These are phyloP conservation scores for Paxillus rubicundulus DNA, from an alignment of 768 basidiomycete genomes.

Conservation along the genomic window DNA sequence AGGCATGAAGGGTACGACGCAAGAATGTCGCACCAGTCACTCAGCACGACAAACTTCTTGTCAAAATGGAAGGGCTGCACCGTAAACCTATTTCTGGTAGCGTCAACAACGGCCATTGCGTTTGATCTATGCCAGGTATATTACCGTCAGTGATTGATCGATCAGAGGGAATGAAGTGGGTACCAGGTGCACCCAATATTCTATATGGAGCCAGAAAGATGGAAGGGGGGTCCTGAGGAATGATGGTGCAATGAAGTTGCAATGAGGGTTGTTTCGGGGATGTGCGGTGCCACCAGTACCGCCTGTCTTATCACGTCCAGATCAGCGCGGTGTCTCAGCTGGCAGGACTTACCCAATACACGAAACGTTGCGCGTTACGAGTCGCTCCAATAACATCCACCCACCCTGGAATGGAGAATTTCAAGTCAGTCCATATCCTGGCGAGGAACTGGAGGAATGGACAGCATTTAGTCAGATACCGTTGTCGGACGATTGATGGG, in stretches of 20 bases:
- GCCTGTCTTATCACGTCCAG: conserved; percentile 19
- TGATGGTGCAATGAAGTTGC: no score
- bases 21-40: conserved; percentile 73
- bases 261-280: background rate
- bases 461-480: no score
- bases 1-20: background rate
- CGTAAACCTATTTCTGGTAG: background rate
- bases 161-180: no score
- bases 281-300: background rate
- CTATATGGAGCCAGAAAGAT: no score
- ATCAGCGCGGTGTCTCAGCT: background rate
- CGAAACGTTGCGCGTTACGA: background rate
- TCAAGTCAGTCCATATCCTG: no score
- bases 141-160: no score
- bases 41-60: conserved; percentile 82
- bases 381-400: no score
- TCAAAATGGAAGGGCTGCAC: conserved; percentile 38
- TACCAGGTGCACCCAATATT: no score
- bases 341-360: background rate
- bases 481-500: no score
- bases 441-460: no score
- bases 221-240: no score
- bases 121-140: background rate
- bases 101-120: conserved; percentile 7
- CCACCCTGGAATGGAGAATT: no score